Conservation (phyloP, 345 rosid genomes). For the Salix arbutifolia region DNA sequence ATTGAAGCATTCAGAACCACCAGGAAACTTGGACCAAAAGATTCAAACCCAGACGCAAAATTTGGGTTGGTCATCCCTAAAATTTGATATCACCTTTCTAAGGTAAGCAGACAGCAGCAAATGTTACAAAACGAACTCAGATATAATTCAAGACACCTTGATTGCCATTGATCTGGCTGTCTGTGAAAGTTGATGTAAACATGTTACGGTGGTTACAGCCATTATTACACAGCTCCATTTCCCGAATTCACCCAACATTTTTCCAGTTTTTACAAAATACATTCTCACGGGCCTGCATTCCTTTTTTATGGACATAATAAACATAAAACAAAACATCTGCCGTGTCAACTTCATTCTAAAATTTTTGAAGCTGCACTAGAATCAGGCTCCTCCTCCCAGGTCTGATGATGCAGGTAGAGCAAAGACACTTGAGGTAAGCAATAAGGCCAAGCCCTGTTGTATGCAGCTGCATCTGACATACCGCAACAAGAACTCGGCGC, state of each 20-base stretch:
- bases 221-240: not conserved
- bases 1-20: not conserved
- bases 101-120: not conserved
- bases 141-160: not conserved
- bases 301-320: not conserved
- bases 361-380: not conserved
- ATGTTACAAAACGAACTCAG: not conserved
- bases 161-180: not conserved
- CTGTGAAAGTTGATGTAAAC: not conserved
- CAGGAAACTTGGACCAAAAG: not conserved
- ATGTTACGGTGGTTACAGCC: not conserved
- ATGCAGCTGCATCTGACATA: constrained; percentile 1
- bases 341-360: not conserved
- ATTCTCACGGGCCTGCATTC: not conserved
- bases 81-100: not conserved
- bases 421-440: not conserved
- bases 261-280: not conserved
- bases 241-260: not conserved
- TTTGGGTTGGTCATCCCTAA: not conserved
- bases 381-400: not conserved
- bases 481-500: not conserved
- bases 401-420: not conserved
- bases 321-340: not conserved
- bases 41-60: no score
- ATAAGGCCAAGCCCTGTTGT: not conserved